Base-by-base conservation (phyloP, 805 yeast genomes). In the Wickerhamomyces silvicola region DNA sequence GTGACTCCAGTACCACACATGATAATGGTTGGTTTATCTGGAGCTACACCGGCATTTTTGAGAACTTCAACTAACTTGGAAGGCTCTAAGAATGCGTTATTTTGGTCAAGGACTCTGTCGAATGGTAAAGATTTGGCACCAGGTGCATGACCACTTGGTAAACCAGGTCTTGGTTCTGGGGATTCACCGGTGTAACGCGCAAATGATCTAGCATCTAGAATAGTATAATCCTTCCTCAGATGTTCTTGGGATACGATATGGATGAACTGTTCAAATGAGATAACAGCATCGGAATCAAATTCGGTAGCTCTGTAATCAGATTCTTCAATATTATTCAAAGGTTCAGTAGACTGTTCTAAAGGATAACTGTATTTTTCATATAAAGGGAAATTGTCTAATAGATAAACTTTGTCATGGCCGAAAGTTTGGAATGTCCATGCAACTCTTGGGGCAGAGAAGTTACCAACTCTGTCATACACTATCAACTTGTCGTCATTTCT, bases 1-100 rank as follows among this genome's bases (percentile, higher is more conserved):
- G 97, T 80, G 30, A 92, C 97, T 28, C 97, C 98, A 1, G 97
- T 81, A 18, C 97, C 98, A 54, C 98, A 92, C 84, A 84, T 76
- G 24, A 81, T 82, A 30, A 92, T 75, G 13, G 83, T 75, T 10
- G 85, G 88, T 48, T 81, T 79, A 12, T 64, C 57, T 4, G 54
- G 50, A 36, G 63, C 62, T 10, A 48, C 46, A 2, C 35, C 57
- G 32, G 37, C 46, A 4, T 62, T 60, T 7, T 64, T 50, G 42
- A 87, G 70, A 9, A 75, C 54, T 11, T 58, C 49, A 6, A 52
- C 37, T 23, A 90, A 50, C 27, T 70, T 74, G 9, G 55, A 61
- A 7, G 62, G 50, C 3, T 70, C 46, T 47, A 68, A 68, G 62
- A 70, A 81, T 37, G 56, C 61, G 36, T 58, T 57, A 5, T 57